Percentiles rank a stretch among this genome's conserved stretches.
These are phyloP conservation scores for Seiridium cupressi DNA, from an alignment of 2,329 filamentous ascomycete species.

Conservation along the genomic window DNA sequence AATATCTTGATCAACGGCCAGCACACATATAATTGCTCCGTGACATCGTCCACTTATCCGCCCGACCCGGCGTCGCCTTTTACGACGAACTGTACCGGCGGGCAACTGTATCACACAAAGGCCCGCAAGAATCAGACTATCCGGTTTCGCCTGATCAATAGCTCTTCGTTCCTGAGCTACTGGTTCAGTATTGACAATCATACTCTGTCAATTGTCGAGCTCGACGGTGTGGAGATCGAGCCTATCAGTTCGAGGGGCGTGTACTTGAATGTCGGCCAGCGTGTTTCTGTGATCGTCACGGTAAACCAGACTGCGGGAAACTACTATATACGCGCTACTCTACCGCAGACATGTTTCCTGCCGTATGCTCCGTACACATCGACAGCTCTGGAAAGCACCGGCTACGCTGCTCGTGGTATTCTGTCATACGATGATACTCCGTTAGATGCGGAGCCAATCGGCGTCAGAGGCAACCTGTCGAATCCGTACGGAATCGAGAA, in stretches of 20 bases:
- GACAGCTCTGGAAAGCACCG: slow-evolving; percentile 23
- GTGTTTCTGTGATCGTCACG: slow-evolving; percentile 33
- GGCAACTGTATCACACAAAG: slow-evolving; percentile 28
- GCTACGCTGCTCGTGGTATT: slow-evolving; percentile 26
- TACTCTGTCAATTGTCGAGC: slow-evolving; percentile 34
- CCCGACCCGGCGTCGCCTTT: slow-evolving; percentile 11
- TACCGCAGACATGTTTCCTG: slow-evolving; percentile 31
- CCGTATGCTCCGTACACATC: slow-evolving; percentile 30
- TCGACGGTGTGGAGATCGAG: slow-evolving; percentile 37
- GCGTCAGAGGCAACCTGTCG: slow-evolving; percentile 21
- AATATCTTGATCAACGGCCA: slow-evolving; percentile 39
- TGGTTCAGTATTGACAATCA: slow-evolving; percentile 39
- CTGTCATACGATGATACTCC: slow-evolving; percentile 26
- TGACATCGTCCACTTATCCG: slow-evolving; percentile 26
- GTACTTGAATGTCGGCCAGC: slow-evolving; percentile 37
- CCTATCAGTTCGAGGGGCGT: slow-evolving; percentile 32
- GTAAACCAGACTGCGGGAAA: slow-evolving; percentile 29
- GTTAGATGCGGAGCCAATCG: slow-evolving; percentile 14
- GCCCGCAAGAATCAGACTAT: slow-evolving; percentile 23
- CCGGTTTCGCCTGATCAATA: slow-evolving; percentile 38
- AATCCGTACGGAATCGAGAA: slow-evolving; percentile 30
- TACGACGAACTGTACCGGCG: slow-evolving; percentile 24
- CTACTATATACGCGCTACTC: slow-evolving; percentile 34
- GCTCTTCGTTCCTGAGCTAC: slow-evolving; percentile 35
- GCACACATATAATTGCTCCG: slow-evolving; percentile 31